phyloP scores from a whole-genome alignment of 73 alveolate species.

The Stentor coeruleus region DNA sequence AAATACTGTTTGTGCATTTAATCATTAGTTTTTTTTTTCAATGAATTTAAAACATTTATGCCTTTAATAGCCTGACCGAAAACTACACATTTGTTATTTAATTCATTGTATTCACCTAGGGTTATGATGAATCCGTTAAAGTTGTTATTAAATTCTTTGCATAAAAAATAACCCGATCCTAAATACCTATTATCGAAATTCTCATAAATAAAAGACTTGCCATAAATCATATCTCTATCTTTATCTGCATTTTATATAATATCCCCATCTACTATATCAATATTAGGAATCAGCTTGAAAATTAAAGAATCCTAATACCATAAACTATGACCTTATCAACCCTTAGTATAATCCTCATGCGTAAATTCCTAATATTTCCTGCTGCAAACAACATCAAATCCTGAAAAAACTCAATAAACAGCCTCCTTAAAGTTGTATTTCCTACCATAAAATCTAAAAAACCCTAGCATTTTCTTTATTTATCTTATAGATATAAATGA shows the following conservation, averaged over 20 bases:
- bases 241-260: constrained; percentile 85
- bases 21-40: constrained; percentile 68
- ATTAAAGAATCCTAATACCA: constrained; percentile 33
- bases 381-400: constrained; percentile 84
- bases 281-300: constrained; percentile 78
- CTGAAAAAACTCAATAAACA: constrained; percentile 78
- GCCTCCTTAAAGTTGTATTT: constrained; percentile 64
- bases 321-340: constrained; percentile 43
- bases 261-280: constrained; percentile 88
- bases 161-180: constrained; percentile 72
- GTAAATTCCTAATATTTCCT: constrained; percentile 84
- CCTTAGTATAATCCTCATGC: constrained; percentile 88
- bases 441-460: constrained; percentile 50
- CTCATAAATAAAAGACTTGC: constrained; percentile 79
- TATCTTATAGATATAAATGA: neutral
- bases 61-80: constrained; percentile 93
- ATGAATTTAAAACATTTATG: constrained; percentile 59
- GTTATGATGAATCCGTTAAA: constrained; percentile 58
- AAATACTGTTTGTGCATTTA: constrained; percentile 79
- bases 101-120: constrained; percentile 46
- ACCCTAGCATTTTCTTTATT: constrained; percentile 27
- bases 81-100: constrained; percentile 79
- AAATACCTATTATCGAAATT: constrained; percentile 77
- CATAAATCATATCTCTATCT: constrained; percentile 89
- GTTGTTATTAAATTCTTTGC: constrained; percentile 86